Evolutionary conservation across 805 yeast species (phyloP), one percentile per base, ranked within the genome.

Genomic region (Blastobotrys terrestris): DNA sequence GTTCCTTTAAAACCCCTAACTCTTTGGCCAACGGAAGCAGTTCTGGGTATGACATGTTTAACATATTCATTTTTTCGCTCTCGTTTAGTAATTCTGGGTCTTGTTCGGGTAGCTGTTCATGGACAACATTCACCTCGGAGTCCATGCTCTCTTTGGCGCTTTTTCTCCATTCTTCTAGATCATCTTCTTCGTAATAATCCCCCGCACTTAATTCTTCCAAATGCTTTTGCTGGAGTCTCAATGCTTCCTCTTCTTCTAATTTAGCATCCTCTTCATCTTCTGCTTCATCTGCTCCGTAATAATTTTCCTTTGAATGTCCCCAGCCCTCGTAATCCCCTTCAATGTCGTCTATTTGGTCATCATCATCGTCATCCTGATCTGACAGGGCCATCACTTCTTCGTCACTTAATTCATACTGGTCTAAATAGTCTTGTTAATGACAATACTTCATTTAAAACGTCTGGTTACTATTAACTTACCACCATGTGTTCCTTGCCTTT

Each of bases 171-270:
- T 86, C 95, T 22, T 81, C 90, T 58, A 80, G 76, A 68, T 81
- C 78, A 53, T 83, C 91, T 53, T 88, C 95, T 57, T 88, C 94
- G 60, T 84, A 70, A 65, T 77, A 84, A 66, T 85, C 94, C 22
- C 77, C 87, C 78, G 85, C 83, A 46, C 81, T 81, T 49, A 62
- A 52, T 46, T 57, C 60, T 3, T 52, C 87, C 90, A 62, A 85
- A 80, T 90, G 90, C 59, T 79, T 77, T 72, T 85, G 86, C 70
- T 91, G 97, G 59, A 88, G 82, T 63, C 89, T 81, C 48, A 87
- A 64, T 0, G 98, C 98, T 69, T 94, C 97, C 60, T 81, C 83
- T 53, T 92, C 94, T 70, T 90, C 83, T 56, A 80, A 83, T 56
- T 80, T 83, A 3, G 88, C 60, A 31, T 53, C 62, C 19, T 56